Base-by-base conservation (phyloP, 768 basidiomycete genomes). In the Phylloporus sp. region DNA sequence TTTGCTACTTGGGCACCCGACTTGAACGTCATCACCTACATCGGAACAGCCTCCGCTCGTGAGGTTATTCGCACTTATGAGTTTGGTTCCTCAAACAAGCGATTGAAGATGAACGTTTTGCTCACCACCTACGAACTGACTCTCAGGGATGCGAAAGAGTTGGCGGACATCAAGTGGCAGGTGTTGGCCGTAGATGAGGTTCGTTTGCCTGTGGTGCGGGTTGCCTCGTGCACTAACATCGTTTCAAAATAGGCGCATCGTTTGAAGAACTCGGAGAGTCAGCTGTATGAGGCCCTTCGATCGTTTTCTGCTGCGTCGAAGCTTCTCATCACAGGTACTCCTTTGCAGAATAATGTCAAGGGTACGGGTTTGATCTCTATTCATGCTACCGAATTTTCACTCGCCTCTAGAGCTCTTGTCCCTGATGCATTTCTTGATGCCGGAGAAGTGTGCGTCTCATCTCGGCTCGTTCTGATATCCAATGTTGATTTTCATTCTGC, bases 361-460 rank as follows among this genome's bases (percentile, higher is more conserved):
- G 95, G 95, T 93, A 60, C 39, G 76, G 63, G 26, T 47, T 50
- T 29, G 42, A 20, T n/a, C 34, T 29, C 54, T 24, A 18, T 22
- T 31, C 36, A 29, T 24, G 23, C 59, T 46, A 36, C 53, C 59
- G 36, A 59, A 42, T 45, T 50, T 18, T 38, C 23, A 31, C 47
- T 35, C 44, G 47, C 47, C 41, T 48, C 7, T 64, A 97, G 97
- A 99, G 70, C 73, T 99, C 31, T 76, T 98, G 36, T 92, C 97
- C 9, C 73, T 98, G 69, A 98, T 98, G 95, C 97, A 98, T 69
- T 99, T 99, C 78, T 76, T 98, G 59, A 97, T 97, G 91, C 97
- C 97, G 8, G 95, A 98, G 63, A 92, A 91, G 74, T 99, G 92
- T 91, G 58, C 69, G 87, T 59, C 40, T 9, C 22, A 15, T 36